These are phyloP conservation scores for Colletotrichum phormii DNA, from an alignment of 2,329 filamentous ascomycete genomes.

Conservation along the genomic window DNA sequence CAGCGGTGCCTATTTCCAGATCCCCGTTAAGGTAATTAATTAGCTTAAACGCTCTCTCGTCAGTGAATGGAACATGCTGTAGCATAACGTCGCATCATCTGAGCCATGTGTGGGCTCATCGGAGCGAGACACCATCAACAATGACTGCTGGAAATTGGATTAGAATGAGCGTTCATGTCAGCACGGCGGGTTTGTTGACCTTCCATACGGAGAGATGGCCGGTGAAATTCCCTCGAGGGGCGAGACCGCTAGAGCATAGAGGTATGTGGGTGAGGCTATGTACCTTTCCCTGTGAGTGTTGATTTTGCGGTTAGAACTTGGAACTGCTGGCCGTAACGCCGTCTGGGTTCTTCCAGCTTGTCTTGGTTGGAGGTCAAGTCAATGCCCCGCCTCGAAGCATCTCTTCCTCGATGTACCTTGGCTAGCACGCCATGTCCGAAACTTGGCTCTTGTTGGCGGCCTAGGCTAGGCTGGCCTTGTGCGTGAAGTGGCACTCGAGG, in stretches of 20 bases:
- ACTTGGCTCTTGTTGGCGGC: slow-evolving; percentile 21
- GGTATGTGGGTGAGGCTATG: neutral
- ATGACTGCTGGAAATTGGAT: neutral
- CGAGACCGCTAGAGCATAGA: neutral
- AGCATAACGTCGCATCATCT: slow-evolving; percentile 30
- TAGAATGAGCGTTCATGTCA: neutral
- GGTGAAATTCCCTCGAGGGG: slow-evolving; percentile 7
- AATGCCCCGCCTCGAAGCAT: slow-evolving; percentile 1
- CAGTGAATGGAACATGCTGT: neutral
- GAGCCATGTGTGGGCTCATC: slow-evolving; percentile 9
- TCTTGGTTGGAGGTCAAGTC: neutral
- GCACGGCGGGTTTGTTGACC: neutral
- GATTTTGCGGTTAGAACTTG: neutral
- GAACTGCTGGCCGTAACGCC: slow-evolving; percentile 19
- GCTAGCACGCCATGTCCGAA: slow-evolving; percentile 26
- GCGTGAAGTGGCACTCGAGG: neutral
- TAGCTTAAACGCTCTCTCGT: slow-evolving; percentile 4
- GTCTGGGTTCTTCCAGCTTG: slow-evolving; percentile 1
- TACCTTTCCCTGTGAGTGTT: neutral
- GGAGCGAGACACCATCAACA: neutral
- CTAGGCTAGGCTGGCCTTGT: slow-evolving; percentile 7
- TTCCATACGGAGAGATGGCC: neutral
- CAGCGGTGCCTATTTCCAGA: slow-evolving; percentile 8
- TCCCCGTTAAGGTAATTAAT: slow-evolving; percentile 2
- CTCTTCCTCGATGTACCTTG: neutral